Base-by-base conservation (phyloP, 2,329 filamentous ascomycete species). In the Huntiella bhutanensis region DNA sequence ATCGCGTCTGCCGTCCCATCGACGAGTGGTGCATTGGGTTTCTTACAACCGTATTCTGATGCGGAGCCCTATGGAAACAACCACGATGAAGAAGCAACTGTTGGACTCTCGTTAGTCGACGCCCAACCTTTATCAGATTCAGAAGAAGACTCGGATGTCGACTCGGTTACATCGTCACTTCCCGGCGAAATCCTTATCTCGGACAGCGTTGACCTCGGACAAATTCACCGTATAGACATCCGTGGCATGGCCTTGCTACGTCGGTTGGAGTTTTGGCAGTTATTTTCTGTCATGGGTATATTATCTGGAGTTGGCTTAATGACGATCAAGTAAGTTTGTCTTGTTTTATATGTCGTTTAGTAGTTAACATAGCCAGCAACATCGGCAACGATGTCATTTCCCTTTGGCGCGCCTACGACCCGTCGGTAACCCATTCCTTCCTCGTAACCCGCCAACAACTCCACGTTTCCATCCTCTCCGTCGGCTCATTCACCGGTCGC, bases 241-340 rank as follows among this genome's bases (percentile, higher is more conserved):
- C 83, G 88, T 58, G 91, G 91, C 52, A 67, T 85, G 57, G 70
- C 72, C 12, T 69, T 98, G 57, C 64, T 94, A 32, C 67, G 67
- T 45, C 76, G 72, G 51, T 56, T 77, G 41, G 81, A 92, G 53
- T 98, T 96, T 61, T 96, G 87, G 86, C 82, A 92, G 56, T 64
- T 93, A 22, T 96, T 92, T 60, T 62, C 73, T 48, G 77, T 94
- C 53, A 83, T 98, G 72, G 86, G 80, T 35, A 73, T 95, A n/a
- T 67, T 96, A 51, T 85, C 86, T 4, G 91, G 91, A 45, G 82
- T 95, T 55, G 91, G 91, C 8, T 66, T 98, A 53, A 98, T 98
- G 91, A 96, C 88, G 0, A 98, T 98, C 64, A 98, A 98, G 86
- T 93, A 69, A 62, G 81, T 67, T 17, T 36, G 5, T 17, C 22